These are phyloP conservation scores for Medicago lupulina DNA, from an alignment of 306 rosid species.

Conservation along the genomic window DNA sequence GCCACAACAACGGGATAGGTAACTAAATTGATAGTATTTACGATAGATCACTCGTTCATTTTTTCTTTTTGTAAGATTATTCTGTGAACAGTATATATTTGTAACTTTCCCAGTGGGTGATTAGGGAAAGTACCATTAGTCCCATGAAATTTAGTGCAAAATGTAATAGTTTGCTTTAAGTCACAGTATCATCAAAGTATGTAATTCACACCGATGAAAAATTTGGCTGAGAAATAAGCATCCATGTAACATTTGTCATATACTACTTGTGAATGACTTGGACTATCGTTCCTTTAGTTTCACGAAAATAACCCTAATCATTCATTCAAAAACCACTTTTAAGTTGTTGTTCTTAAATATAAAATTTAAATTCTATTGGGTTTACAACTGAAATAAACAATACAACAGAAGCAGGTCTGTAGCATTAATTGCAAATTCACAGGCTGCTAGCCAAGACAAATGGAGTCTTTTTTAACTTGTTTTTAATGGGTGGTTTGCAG, in stretches of 20 bases:
- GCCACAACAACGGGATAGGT: constrained; percentile 75
- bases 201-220: constrained; percentile 3
- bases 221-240: constrained; percentile 25
- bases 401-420: not conserved
- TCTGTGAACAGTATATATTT: constrained; percentile 2
- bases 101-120: constrained; percentile 24
- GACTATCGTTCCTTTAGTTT: constrained; percentile 22
- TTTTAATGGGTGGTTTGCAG: constrained; percentile 41
- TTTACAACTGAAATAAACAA: constrained; percentile 19
- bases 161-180: constrained; percentile 28
- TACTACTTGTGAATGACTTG: constrained; percentile 14
- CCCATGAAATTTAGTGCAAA: constrained; percentile 21
- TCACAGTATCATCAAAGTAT: constrained; percentile 35
- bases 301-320: constrained; percentile 18
- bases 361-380: constrained; percentile 25
- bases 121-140: constrained; percentile 9
- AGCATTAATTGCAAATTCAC: constrained; percentile 31
- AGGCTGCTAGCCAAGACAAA: constrained; percentile 20
- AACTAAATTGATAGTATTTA: constrained; percentile 31
- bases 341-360: constrained; percentile 29
- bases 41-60: not conserved
- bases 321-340: constrained; percentile 8
- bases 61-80: constrained; percentile 23
- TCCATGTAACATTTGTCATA: not conserved
- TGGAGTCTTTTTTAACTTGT: constrained; percentile 4